Evolutionary conservation across 2,329 filamentous ascomycete species (phyloP), one percentile per base, ranked within the genome.

Genomic region (Lomentospora prolificans): DNA sequence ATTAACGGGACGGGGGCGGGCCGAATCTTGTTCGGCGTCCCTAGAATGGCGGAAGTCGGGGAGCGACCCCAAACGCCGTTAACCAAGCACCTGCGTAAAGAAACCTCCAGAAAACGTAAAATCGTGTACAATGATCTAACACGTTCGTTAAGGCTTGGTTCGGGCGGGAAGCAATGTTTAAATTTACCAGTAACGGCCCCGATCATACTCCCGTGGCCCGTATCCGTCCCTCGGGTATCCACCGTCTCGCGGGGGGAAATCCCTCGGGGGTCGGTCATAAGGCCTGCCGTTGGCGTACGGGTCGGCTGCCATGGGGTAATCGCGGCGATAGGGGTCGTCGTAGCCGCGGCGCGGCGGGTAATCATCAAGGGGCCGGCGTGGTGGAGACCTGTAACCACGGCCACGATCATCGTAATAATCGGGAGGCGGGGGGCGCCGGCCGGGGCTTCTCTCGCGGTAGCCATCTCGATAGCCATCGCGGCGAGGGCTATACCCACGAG

Each of bases 401-500:
- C 87, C 84, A 66, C 87, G 84, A 60, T 92, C 89, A 50, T 89
- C 86, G 71, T 96, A 95, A 72, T 96, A 95, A 58, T 92, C 87
- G 14, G 53, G 53, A 9, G 41, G 41, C 9, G 53, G 53, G 24
- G 25, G 36, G 28, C 53, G 53, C 62, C 89, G 86, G 58, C 87
- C 86, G 57, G 87, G 87, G 65, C 89, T 92, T 64, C 91, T 85
- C 66, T 95, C 90, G 67, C 92, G 90, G 71, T 96, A 96, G 61
- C 87, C 85, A 59, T 87, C 85, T 52, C 79, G 82, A 61, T 78
- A 79, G 19, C 70, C 76, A 14, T 76, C 77, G 19, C 87, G 84
- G 61, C 87, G 86, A 60, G 90, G 91, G 70, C 87, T 95, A 70
- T 95, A 96, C 58, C 86, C 89, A 63, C 89, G 83, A 58, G 84